phyloP scores from a whole-genome alignment of 163 green algal species.

The Picocystis sp. region DNA sequence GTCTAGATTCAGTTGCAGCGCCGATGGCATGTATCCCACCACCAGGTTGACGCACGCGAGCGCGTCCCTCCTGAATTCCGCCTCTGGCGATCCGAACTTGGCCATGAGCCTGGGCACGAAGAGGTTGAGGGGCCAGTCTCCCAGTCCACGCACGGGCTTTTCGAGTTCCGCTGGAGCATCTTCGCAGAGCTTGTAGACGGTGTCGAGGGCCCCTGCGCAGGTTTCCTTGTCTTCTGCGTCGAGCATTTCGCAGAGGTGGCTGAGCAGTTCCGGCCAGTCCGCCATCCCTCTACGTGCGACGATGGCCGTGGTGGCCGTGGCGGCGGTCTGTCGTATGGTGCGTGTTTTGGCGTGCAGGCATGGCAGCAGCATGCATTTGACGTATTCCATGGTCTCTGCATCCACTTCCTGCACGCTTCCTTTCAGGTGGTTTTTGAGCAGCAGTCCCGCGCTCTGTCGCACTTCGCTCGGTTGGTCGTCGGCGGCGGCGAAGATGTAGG shows the following conservation, averaged over 20 bases:
- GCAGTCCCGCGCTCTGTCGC: conserved; percentile 71
- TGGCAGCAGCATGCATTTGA: conserved; percentile 38
- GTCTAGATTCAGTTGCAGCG: no score
- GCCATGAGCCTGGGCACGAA: no score
- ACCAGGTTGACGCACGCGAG: no score
- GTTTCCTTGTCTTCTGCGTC: conserved; percentile 22
- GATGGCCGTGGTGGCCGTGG: conserved; percentile 52
- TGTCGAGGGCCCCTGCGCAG: conserved; percentile 68
- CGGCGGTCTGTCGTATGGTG: conserved; percentile 38
- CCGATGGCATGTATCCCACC: no score
- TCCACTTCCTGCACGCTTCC: conserved; percentile 28
- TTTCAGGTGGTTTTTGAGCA: conserved; percentile 92
- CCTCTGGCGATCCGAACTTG: no score
- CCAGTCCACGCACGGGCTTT: no score
- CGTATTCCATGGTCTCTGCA: conserved; percentile 44
- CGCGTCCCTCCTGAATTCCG: no score
- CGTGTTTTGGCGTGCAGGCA: conserved; percentile 11
- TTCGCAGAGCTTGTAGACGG: conserved; percentile 56
- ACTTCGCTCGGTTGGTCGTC: conserved; percentile 58
- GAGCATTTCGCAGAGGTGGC: conserved; percentile 2
- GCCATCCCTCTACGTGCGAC: conserved; percentile 34
- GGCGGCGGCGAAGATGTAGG: conserved; percentile 65
- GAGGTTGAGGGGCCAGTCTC: no score
- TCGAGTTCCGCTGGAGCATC: no score
- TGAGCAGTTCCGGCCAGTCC: conserved; percentile 56